Evolutionary conservation across 108 stramenopile genomes (phyloP).

Genomic region (Nannochloropsis granulata): DNA sequence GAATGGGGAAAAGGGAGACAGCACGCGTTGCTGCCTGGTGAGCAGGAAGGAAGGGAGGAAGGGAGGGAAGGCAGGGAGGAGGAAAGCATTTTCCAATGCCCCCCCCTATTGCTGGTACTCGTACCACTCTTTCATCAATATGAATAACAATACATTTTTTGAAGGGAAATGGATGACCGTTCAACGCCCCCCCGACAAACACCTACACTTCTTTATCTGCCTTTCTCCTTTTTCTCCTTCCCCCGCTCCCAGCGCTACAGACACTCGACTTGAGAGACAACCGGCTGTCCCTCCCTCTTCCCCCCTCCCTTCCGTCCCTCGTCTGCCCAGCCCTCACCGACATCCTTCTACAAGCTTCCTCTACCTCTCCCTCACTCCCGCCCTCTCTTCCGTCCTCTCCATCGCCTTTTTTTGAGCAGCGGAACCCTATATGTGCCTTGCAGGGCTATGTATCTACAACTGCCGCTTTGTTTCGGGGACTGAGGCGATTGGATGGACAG

Average conservation of each 20-base stretch:
- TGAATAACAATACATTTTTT: too few species aligned
- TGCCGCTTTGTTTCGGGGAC: too few species aligned
- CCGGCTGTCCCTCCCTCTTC: background rate
- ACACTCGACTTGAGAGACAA: background rate
- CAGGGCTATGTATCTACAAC: too few species aligned
- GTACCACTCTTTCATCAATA: too few species aligned
- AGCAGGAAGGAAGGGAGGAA: background rate
- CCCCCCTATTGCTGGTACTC: too few species aligned
- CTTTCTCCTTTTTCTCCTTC: background rate
- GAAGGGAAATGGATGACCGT: too few species aligned
- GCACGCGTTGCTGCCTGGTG: background rate
- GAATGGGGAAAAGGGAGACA: background rate
- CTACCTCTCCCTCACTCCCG: background rate
- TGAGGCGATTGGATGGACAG: too few species aligned
- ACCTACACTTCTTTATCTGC: background rate
- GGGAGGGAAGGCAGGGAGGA: background rate
- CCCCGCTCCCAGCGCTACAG: background rate
- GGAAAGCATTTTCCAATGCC: background rate
- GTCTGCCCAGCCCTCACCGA: background rate
- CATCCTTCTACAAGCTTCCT: background rate
- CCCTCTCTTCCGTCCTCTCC: background rate
- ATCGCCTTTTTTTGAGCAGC: too few species aligned
- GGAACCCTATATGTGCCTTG: too few species aligned
- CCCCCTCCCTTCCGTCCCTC: background rate
- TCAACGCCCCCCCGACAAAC: too few species aligned